phyloP scores from a whole-genome alignment of 345 rosid genomes.

The Turritis glabra region DNA sequence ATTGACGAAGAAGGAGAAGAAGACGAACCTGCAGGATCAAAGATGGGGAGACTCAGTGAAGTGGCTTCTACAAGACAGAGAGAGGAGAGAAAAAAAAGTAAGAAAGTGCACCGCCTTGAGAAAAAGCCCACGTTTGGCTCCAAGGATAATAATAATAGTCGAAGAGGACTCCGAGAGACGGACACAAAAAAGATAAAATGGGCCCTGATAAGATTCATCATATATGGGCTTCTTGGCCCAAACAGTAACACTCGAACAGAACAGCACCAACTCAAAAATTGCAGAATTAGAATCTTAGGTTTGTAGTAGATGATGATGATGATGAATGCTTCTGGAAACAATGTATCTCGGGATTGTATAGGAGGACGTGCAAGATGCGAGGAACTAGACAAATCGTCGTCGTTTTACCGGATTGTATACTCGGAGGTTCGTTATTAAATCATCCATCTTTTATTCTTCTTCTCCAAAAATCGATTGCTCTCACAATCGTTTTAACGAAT shows the following conservation, averaged over 20 bases:
- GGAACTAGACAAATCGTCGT: conserved; percentile 53
- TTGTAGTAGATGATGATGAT: background rate
- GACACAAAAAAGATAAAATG: too few relatives aligned
- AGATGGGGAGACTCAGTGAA: conserved; percentile 14
- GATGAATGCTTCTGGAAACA: conserved; percentile 1
- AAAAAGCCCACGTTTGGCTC: conserved; percentile 10
- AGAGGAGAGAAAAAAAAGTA: conserved; percentile 2
- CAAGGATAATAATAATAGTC: background rate
- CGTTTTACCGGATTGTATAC: conserved; percentile 58
- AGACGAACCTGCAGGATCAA: conserved; percentile 43
- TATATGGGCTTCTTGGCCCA: background rate
- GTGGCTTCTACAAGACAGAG: conserved; percentile 19
- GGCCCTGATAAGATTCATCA: background rate
- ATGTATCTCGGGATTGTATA: conserved; percentile 31
- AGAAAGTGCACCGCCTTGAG: conserved; percentile 26
- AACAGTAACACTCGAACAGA: background rate
- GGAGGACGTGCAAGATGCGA: conserved; percentile 40
- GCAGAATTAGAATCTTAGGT: too few relatives aligned
- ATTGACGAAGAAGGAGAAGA: background rate
- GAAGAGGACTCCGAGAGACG: too few relatives aligned
- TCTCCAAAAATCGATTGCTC: background rate
- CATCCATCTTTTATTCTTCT: background rate
- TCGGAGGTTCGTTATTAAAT: conserved; percentile 54
- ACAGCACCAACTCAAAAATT: too few relatives aligned
- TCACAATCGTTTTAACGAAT: background rate